phyloP scores from a whole-genome alignment of 306 rosid genomes.

The Coriaria nepalensis region DNA sequence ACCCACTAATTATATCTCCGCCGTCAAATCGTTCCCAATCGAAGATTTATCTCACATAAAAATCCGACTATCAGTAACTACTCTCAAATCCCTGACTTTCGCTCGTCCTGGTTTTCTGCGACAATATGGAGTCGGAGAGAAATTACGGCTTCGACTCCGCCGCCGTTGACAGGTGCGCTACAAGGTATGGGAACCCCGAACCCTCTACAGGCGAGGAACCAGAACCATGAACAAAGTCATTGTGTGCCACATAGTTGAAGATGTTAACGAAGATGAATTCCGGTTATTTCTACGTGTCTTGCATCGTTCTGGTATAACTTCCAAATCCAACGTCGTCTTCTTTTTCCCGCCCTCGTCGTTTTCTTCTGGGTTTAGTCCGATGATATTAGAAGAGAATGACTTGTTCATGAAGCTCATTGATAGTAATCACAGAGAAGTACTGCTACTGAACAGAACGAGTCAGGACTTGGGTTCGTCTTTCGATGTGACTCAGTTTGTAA shows the following conservation, averaged over 20 bases:
- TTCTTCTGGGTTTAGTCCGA: constrained; percentile 17
- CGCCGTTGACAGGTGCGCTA: constrained; percentile 22
- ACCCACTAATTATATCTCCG: constrained; percentile 21
- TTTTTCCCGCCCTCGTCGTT: constrained; percentile 30
- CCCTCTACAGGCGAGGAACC: constrained; percentile 55
- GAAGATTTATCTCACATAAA: constrained; percentile 22
- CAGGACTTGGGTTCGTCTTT: constrained; percentile 22
- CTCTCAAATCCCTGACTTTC: not conserved
- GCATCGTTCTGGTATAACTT: constrained; percentile 53
- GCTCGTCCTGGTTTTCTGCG: constrained; percentile 13
- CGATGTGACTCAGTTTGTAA: constrained; percentile 29
- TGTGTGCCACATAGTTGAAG: constrained; percentile 51
- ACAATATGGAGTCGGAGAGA: constrained; percentile 20
- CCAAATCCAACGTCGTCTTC: constrained; percentile 54
- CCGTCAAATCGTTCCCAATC: constrained; percentile 6
- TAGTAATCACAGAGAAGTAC: constrained; percentile 7
- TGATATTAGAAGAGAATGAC: constrained; percentile 40
- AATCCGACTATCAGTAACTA: not conserved
- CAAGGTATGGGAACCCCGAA: constrained; percentile 74
- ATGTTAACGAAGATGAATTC: constrained; percentile 33
- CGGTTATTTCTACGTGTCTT: constrained; percentile 50
- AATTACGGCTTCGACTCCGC: not conserved
- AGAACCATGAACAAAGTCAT: constrained; percentile 61
- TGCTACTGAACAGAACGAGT: constrained; percentile 13
- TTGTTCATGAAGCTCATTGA: constrained; percentile 36